A percentile compares a stretch with the other conserved stretches of the same genome.
Conservation (phyloP, 345 rosid genomes). For the Pelargonium nanum region DNA sequence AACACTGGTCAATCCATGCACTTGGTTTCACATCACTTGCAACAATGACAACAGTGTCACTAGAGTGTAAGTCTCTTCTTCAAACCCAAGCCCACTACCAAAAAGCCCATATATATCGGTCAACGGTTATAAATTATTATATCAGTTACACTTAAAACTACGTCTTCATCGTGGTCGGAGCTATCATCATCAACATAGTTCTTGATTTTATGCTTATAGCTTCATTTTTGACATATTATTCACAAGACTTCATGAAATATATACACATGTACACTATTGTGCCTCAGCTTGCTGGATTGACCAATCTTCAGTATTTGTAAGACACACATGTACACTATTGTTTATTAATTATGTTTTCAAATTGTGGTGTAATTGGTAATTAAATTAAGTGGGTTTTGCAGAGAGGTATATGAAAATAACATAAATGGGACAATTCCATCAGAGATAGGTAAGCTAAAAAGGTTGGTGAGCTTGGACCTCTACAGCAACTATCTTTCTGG, state of each 20-base stretch:
- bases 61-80: constrained; percentile 28
- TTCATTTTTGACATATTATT: too few species aligned
- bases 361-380: not conserved
- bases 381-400: constrained; percentile 10
- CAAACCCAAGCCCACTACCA: too few species aligned
- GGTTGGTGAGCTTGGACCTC: constrained; percentile 30
- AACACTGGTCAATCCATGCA: constrained; percentile 31
- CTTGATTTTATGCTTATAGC: too few species aligned
- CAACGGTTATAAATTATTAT: too few species aligned
- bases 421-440: constrained; percentile 30
- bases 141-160: too few species aligned
- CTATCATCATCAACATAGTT: too few species aligned
- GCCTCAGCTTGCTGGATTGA: constrained; percentile 30
- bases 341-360: not conserved
- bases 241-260: constrained; percentile 14
- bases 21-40: constrained; percentile 39
- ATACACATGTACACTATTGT: constrained; percentile 11
- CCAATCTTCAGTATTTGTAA: constrained; percentile 41
- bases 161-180: too few species aligned
- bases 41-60: constrained; percentile 9
- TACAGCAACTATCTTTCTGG: constrained; percentile 25
- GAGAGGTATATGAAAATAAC: constrained; percentile 15
- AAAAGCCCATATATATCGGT: too few species aligned
- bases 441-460: constrained; percentile 24
- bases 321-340: constrained; percentile 1